A percentile compares a stretch with the other conserved stretches of the same genome.
phyloP scores from a whole-genome alignment of 2,329 filamentous ascomycete species.

The Biscogniauxia mediterranea region DNA sequence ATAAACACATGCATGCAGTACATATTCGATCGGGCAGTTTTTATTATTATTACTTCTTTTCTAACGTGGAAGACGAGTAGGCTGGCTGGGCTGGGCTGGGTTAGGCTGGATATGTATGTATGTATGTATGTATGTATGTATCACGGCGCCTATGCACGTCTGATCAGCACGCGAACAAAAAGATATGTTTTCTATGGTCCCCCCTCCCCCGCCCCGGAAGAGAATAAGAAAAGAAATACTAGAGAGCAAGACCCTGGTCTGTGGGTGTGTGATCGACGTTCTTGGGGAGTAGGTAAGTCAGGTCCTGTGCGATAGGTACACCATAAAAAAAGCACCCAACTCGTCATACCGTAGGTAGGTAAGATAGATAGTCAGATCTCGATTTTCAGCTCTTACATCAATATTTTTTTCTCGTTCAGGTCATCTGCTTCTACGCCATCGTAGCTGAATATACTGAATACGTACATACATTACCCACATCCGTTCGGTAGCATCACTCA shows the following conservation, averaged over 20 bases:
- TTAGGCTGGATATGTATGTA: no score
- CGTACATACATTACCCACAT: no score
- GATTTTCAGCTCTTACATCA: not conserved
- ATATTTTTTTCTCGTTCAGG: no score
- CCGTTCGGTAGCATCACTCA: no score
- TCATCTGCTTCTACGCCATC: no score
- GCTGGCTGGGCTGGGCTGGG: conserved; percentile 3
- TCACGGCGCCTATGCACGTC: conserved; percentile 31
- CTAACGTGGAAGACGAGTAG: conserved; percentile 2
- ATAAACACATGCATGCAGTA: not conserved
- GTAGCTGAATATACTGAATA: no score
- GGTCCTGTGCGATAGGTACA: not conserved
- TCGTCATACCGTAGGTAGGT: no score
- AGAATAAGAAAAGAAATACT: no score
- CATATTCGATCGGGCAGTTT: conserved; percentile 2
- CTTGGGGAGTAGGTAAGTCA: not conserved
- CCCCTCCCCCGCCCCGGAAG: no score
- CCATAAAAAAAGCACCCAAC: not conserved
- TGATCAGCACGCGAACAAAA: conserved; percentile 6
- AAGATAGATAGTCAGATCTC: not conserved
- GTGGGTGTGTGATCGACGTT: not conserved
- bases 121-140: conserved; percentile 6
- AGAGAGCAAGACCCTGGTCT: not conserved
- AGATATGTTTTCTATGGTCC: not conserved
- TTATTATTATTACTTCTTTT: not conserved